phyloP scores from a whole-genome alignment of 768 basidiomycete species.

The Sarcodon aspratus region DNA sequence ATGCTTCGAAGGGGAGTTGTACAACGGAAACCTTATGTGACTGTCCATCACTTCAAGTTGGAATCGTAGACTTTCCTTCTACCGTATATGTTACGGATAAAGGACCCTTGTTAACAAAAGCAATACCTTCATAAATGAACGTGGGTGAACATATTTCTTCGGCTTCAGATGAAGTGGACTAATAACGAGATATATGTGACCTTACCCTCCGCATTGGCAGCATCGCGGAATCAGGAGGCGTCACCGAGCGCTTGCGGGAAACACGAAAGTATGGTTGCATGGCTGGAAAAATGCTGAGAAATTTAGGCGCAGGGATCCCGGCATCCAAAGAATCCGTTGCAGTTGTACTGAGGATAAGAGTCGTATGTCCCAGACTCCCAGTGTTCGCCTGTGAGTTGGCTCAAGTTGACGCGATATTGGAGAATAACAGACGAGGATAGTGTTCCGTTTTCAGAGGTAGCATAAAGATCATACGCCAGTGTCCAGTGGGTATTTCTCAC shows the following conservation, averaged over 20 bases:
- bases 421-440: conserved; percentile 33
- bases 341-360: conserved; percentile 42
- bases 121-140: conserved; percentile 22
- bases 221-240: too few species aligned
- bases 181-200: too few species aligned
- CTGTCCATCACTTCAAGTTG: conserved; percentile 42
- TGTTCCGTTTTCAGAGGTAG: conserved; percentile 30
- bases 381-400: conserved; percentile 48
- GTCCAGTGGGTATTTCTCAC: conserved; percentile 39
- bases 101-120: conserved; percentile 40
- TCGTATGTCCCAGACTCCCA: conserved; percentile 41
- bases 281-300: too few species aligned
- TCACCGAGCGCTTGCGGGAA: too few species aligned
- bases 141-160: too few species aligned
- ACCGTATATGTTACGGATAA: conserved; percentile 41
- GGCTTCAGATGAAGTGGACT: too few species aligned
- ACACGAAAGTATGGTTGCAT: too few species aligned
- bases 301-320: background rate
- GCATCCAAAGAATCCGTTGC: conserved; percentile 13
- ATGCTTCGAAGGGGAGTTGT: conserved; percentile 32
- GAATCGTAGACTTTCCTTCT: conserved; percentile 36
- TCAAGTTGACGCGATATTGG: conserved; percentile 43
- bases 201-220: too few species aligned
- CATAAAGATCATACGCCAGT: conserved; percentile 51
- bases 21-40: conserved; percentile 50